Evolutionary conservation across 2,329 filamentous ascomycete genomes (phyloP).

Genomic region (Penicillium sp.): DNA sequence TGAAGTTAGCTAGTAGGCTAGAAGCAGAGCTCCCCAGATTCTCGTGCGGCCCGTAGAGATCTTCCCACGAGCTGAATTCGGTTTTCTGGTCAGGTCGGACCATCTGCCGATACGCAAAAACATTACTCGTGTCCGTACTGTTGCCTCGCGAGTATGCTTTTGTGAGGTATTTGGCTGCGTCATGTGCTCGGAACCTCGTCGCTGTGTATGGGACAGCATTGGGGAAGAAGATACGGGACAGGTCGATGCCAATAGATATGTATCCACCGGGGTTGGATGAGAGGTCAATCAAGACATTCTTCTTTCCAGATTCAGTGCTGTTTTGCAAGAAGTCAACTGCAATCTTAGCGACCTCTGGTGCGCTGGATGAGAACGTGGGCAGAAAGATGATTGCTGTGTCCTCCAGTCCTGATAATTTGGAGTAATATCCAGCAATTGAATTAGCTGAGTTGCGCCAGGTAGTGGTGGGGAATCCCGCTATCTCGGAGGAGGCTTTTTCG

Average conservation of each 20-base stretch:
- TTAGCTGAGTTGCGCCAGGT: slow-evolving; percentile 20
- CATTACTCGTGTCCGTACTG: slow-evolving; percentile 19
- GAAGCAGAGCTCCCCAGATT: slow-evolving; percentile 21
- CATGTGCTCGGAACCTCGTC: slow-evolving; percentile 48
- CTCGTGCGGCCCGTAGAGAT: slow-evolving; percentile 43
- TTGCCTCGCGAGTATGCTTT: slow-evolving; percentile 22
- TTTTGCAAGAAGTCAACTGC: slow-evolving; percentile 27
- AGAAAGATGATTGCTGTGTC: slow-evolving; percentile 48
- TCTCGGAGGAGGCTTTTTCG: slow-evolving; percentile 21
- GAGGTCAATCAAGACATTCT: slow-evolving; percentile 64
- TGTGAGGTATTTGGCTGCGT: slow-evolving; percentile 39
- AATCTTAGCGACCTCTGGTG: slow-evolving; percentile 19
- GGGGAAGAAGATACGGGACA: slow-evolving; percentile 58
- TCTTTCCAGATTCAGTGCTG: slow-evolving; percentile 46
- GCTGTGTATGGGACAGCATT: slow-evolving; percentile 44
- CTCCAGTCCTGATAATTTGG: slow-evolving; percentile 40
- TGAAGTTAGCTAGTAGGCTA: slow-evolving; percentile 26
- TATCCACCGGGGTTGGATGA: slow-evolving; percentile 60
- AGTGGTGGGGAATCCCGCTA: slow-evolving; percentile 19
- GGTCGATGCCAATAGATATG: slow-evolving; percentile 47
- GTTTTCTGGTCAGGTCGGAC: slow-evolving; percentile 28
- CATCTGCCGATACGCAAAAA: slow-evolving; percentile 22
- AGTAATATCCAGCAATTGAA: slow-evolving; percentile 48
- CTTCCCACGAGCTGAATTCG: slow-evolving; percentile 43
- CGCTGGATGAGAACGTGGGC: slow-evolving; percentile 26